phyloP scores from a whole-genome alignment of 2,329 filamentous ascomycete species.

The Penicillium brasilianum region DNA sequence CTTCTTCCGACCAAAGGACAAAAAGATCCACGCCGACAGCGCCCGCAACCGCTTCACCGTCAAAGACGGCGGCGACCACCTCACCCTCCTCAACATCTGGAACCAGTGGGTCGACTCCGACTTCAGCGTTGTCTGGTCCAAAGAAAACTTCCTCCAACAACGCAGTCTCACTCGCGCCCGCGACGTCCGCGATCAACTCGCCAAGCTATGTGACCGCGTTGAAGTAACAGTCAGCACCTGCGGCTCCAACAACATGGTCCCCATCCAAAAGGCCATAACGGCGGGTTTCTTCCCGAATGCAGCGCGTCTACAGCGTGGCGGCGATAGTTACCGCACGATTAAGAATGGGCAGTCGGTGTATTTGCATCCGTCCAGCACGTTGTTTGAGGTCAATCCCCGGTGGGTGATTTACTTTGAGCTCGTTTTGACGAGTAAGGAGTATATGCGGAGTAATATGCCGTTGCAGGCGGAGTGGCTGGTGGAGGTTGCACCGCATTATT shows the following conservation, averaged over 20 bases:
- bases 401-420: conserved; percentile 87
- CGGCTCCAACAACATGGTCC: conserved; percentile 72
- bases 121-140: conserved; percentile 83
- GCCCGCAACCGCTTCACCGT: conserved; percentile 87
- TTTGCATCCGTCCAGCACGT: conserved; percentile 84
- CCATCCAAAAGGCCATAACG: conserved; percentile 86
- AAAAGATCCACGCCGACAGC: conserved; percentile 93
- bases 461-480: conserved; percentile 83
- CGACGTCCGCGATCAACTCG: conserved; percentile 90
- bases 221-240: conserved; percentile 74
- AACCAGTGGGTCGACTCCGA: conserved; percentile 94
- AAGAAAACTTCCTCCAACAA: conserved; percentile 93
- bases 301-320: conserved; percentile 78
- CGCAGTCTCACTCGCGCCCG: conserved; percentile 84
- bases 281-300: conserved; percentile 95
- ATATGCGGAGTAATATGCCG: conserved; percentile 86
- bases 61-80: conserved; percentile 87
- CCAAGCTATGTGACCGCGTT: conserved; percentile 89
- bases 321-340: conserved; percentile 87
- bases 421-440: conserved; percentile 93
- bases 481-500: conserved; percentile 91
- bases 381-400: conserved; percentile 80
- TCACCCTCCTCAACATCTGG: conserved; percentile 89
- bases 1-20: conserved; percentile 95
- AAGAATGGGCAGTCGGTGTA: conserved; percentile 89